A percentile compares a stretch with the other conserved stretches of the same genome.
Conservation (phyloP, 139 green algal genomes). For the Monoraphidium neglectum region DNA sequence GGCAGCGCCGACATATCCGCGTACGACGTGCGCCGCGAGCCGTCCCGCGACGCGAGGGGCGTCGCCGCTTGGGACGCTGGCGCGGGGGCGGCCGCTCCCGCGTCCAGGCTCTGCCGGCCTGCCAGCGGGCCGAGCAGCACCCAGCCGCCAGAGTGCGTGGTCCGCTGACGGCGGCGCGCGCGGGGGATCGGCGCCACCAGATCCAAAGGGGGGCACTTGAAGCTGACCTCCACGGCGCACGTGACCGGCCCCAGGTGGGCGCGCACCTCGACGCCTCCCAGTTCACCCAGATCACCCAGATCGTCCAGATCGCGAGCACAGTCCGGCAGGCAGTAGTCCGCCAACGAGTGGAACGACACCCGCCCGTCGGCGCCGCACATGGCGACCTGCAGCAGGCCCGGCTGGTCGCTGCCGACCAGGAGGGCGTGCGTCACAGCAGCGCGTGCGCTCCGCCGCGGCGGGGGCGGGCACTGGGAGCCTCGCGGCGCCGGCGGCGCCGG, state of each 20-base stretch:
- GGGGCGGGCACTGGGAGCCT: background rate
- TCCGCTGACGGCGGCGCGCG: background rate
- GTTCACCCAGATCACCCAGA: no score
- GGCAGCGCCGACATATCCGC: background rate
- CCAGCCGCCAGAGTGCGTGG: background rate
- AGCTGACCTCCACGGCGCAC: constrained; percentile 5
- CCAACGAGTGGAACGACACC: constrained; percentile 13
- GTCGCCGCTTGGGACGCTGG: background rate
- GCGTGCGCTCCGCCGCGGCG: background rate
- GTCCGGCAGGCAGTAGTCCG: constrained; percentile 22
- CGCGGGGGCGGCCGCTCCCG: background rate
- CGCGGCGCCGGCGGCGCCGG: background rate
- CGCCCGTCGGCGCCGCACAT: background rate
- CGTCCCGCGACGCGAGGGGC: no score
- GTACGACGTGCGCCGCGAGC: background rate
- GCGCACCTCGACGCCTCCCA: background rate
- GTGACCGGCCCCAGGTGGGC: constrained; percentile 11
- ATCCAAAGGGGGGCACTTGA: constrained; percentile 12
- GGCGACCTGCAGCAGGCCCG: constrained; percentile 7
- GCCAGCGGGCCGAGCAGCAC: background rate
- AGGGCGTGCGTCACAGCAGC: no score
- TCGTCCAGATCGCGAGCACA: no score
- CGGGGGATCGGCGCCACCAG: background rate
- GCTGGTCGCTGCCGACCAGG: constrained; percentile 16
- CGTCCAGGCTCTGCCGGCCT: background rate